Evolutionary conservation across 306 rosid genomes (phyloP), one percentile per base, ranked within the genome.

Genomic region (Medicago ruthenica): DNA sequence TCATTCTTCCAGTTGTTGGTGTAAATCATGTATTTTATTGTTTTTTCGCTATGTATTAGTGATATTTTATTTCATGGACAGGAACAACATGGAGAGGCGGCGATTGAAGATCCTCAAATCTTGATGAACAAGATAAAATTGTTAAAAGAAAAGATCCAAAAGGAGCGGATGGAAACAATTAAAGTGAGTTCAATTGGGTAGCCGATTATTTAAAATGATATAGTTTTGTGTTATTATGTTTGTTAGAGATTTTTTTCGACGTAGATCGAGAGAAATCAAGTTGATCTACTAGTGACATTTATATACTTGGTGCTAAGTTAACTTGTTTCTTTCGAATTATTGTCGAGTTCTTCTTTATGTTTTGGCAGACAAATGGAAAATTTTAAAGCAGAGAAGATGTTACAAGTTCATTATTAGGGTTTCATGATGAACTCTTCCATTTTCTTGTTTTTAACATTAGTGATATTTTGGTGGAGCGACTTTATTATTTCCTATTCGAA

Each of bases 111-210:
- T 36, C 14, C 2, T 17, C 36, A 2, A 11, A 8, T 2, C 14
- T 71, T 71, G 50, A 4, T 0, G 36, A 6, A 8, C 7, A 71
- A 85, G 80, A 74, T 91, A 44, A 69, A 75, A 57, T 66, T 74
- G 44, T 85, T 88, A 11, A 79, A 70, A 82, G 65, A 72, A 81
- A 84, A 91, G 86, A 81, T 89, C 74, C 85, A 84, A 68, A 75
- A 73, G 15, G 88, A 85, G 73, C 76, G 96, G 80, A 1, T 59
- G 2, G 65, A 63, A 76, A 82, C 75, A 0, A 59, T 94, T 11
- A 79, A 85, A 71, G 93, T 88, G 71, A 71, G 85, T 79, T 4
- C 41, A 15, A 9, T 48, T 51, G 42, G 21, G 34, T 76, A 7
- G 10, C 3, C 15, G 7, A 59, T 77, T 9, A 31, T 27, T 66